Evolutionary conservation across 257 asterid genomes (phyloP).

Genomic region (Jaltomata sinuosa): DNA sequence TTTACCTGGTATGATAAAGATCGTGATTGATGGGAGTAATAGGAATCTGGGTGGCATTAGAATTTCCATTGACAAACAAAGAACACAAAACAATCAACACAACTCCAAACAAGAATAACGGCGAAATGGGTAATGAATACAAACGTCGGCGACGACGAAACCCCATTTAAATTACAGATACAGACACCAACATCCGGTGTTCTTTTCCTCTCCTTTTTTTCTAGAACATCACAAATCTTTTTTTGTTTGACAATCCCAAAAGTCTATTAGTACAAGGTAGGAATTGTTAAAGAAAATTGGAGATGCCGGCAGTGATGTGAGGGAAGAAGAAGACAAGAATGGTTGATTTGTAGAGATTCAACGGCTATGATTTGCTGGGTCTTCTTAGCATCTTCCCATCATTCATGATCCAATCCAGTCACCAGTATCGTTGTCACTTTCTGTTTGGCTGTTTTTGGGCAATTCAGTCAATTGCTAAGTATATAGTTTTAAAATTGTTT

Average conservation of each 20-base stretch:
- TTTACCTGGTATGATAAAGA: conserved; percentile 84
- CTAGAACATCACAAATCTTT: neutral
- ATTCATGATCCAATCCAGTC: neutral
- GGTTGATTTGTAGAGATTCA: neutral
- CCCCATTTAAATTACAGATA: neutral
- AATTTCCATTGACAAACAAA: conserved; percentile 29
- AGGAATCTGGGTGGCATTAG: conserved; percentile 24
- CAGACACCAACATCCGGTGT: neutral
- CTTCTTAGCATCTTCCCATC: neutral
- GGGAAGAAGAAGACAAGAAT: neutral
- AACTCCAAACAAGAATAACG: neutral
- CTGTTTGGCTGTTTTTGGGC: neutral
- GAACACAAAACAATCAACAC: neutral
- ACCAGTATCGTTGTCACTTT: neutral
- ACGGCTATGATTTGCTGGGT: neutral
- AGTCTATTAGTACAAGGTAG: too few species aligned
- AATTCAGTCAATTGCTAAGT: neutral
- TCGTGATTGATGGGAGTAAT: conserved; percentile 77
- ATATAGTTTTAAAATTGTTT: too few species aligned
- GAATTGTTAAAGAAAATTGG: neutral
- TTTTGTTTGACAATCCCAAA: neutral
- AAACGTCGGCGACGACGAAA: neutral
- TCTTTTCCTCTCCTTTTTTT: neutral
- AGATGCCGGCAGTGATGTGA: neutral
- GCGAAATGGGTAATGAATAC: neutral